Conservation (phyloP, 129 eudicot genomes). For the Rutidosis leptorrhynchoides region DNA sequence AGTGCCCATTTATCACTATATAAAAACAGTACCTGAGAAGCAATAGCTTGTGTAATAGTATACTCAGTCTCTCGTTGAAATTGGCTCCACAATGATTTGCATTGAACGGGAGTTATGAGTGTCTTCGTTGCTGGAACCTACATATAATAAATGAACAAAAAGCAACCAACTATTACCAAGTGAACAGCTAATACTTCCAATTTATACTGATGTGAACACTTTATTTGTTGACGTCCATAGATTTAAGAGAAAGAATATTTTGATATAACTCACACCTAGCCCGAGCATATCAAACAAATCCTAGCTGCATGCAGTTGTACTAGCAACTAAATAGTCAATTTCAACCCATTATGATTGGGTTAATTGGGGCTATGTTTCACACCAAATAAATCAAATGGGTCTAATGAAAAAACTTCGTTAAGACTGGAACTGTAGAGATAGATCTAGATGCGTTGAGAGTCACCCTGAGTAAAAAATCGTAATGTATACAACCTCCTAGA, state of each 20-base stretch:
- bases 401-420: neutral
- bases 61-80: conserved; percentile 90
- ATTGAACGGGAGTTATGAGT: conserved; percentile 84
- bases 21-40: conserved; percentile 57
- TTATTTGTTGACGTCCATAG: neutral
- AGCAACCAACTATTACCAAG: neutral
- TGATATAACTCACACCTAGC: neutral
- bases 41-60: conserved; percentile 87
- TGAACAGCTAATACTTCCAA: neutral
- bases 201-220: neutral
- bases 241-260: neutral
- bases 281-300: neutral
- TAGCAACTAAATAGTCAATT: neutral
- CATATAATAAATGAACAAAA: neutral
- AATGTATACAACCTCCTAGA: conserved; percentile 10
- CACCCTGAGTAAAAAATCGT: neutral
- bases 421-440: neutral
- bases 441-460: neutral
- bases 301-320: neutral
- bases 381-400: neutral
- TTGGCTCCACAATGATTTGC: conserved; percentile 94
- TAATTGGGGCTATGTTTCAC: neutral
- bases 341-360: neutral
- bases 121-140: conserved; percentile 91
- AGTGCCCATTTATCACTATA: neutral